Evolutionary conservation across 305 asterid genomes (phyloP).

Genomic region (Fraxinus albicans): DNA sequence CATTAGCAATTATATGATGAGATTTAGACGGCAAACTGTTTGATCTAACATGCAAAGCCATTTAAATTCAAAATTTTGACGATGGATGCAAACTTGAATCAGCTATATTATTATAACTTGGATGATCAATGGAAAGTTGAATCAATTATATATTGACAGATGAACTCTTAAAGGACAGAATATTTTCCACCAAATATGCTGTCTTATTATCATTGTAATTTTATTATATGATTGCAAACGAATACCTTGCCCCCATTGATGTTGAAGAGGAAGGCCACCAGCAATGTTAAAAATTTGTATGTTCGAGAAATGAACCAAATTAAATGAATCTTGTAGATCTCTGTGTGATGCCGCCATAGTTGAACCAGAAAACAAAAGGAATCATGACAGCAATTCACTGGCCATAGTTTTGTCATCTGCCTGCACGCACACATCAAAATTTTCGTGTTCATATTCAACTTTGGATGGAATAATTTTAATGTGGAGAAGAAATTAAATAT

Average conservation of each 20-base stretch:
- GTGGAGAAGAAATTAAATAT: not conserved
- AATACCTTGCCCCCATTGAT: not conserved
- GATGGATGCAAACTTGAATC: not conserved
- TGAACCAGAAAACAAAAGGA: not conserved
- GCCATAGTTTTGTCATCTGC: not conserved
- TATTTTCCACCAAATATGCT: not conserved
- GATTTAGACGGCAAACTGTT: no score
- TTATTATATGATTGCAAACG: not conserved
- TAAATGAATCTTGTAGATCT: not conserved
- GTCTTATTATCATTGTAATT: not conserved
- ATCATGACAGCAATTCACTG: not conserved
- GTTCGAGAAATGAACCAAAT: not conserved
- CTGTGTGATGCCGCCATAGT: not conserved
- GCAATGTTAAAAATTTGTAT: not conserved
- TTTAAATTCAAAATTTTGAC: not conserved
- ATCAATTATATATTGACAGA: not conserved
- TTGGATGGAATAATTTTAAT: not conserved
- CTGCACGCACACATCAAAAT: not conserved
- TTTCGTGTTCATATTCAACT: not conserved
- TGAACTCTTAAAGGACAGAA: not conserved
- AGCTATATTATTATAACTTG: not conserved
- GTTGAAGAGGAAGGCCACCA: not conserved
- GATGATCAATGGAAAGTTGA: not conserved
- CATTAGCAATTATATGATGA: no score
- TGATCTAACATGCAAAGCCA: slow-evolving; percentile 25